Evolutionary conservation across 106 monocot genomes (phyloP), one percentile per base, ranked within the genome.

Genomic region (Allium fistulosum): DNA sequence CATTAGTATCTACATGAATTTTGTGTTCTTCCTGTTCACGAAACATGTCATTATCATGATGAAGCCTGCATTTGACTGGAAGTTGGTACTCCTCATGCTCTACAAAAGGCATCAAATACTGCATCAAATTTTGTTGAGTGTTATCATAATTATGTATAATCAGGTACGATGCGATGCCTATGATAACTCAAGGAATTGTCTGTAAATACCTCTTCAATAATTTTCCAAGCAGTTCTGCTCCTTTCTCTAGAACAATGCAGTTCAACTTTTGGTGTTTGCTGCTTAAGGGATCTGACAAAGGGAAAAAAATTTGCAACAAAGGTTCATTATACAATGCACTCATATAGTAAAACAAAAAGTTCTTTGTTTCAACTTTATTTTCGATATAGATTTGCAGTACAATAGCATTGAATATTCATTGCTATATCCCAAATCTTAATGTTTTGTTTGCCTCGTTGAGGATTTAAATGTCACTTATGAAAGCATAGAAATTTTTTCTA

Each of bases 181-280:
- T 5, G 37, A 37, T 37, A 37, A 37, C 5, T 2, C 13, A 78
- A 4, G 0, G 48, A 28, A 11, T 22, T 14, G 11, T 22, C 0
- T 59, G 53, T 52, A 58, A 26, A 55, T 76, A 89, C 97, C 80
- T 92, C 92, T 11, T 92, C 86, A 78, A 97, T 89, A 46, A 84
- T 81, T 82, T 89, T 79, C 89, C 84, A 87, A 5, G 92, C 96
- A 47, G 76, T 80, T 49, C 84, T 81, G 68, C 96, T 96, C 68
- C 96, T 92, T 73, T 96, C 96, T 80, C 96, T 96, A 48, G 96
- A 96, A 60, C 96, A 96, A 82, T 96, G 96, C 17, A 96, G 77
- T 75, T 88, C 86, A 79, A 80, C 74, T 71, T 62, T 82, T 9
- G 64, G 63, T 37, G 58, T 50, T 69, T 87, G 76, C 66, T 82